Evolutionary conservation across 2,329 filamentous ascomycete species (phyloP), one percentile per base, ranked within the genome.

Genomic region (Neocucurbitaria cava): DNA sequence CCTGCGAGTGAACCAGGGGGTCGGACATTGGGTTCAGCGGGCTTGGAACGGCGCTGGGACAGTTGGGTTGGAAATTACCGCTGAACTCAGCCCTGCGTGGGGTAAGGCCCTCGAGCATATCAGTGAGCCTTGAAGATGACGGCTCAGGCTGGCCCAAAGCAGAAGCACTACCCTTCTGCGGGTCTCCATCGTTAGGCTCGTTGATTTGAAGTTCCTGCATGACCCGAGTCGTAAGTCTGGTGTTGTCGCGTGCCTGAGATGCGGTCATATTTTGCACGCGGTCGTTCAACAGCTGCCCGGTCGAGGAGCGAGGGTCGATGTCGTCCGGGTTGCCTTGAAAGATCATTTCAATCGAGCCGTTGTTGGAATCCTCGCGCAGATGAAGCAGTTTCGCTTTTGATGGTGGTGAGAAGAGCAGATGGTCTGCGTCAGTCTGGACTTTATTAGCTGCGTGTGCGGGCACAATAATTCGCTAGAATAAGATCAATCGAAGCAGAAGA

Each of bases 31-130:
- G 62, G 43, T 70, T 56, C 20, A 73, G 59, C 30, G 71, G 71
- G 41, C 70, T 73, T 8, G 71, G 70, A n/a, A 73, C 59, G 6
- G 70, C 71, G 21, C 70, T 73, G 1, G 62, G 61, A 26, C 58
- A 65, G 17, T 65, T 58, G 21, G 61, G 52, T 8, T 51, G 52
- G 42, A 69, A 70, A 10, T 68, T 55, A 40, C 46, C 46, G 23
- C 59, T 54, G n/a, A 54, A 65, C 2, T 57, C 58, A n/a, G 33
- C 42, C 28, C 48, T 56, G 26, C 54, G 52, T 21, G 67, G 58
- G 47, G 59, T 64, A 28, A 65, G 49, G 5, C 55, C 53, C 13
- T 52, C 56, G n/a, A 73, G 61, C 58, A 74, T 69, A 13, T 69
- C 67, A 8, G 64, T 71, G 21, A 72, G 65, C 40, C 56, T 59